These are phyloP conservation scores for Acidomyces sp. DNA, from an alignment of 495 filamentous ascomycete species.

Conservation along the genomic window DNA sequence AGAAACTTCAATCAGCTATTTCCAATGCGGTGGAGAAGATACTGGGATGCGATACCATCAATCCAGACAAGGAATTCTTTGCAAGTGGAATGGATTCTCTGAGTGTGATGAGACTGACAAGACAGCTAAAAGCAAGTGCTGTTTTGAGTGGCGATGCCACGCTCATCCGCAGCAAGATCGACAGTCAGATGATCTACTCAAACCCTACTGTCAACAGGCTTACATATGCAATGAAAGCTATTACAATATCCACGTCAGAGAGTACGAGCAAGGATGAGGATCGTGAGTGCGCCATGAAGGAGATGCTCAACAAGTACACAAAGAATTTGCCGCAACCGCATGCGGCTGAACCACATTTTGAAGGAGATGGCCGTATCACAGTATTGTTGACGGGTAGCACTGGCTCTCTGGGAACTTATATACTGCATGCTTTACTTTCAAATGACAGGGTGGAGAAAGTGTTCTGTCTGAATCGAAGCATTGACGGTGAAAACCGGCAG, in stretches of 20 bases:
- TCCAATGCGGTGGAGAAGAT: background rate
- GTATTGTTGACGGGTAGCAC: constrained; percentile 16
- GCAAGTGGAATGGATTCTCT: background rate
- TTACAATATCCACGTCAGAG: background rate
- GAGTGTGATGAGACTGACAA: too few relatives aligned
- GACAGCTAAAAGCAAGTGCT: too few relatives aligned
- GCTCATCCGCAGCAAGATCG: background rate
- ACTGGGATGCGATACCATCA: background rate
- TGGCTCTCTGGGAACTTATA: constrained; percentile 5
- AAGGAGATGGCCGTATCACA: background rate
- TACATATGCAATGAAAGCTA: background rate
- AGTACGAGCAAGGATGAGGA: background rate
- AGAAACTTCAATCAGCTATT: too few relatives aligned
- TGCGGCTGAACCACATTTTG: background rate
- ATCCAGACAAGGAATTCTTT: background rate
- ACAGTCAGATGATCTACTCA: background rate
- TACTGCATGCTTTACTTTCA: constrained; percentile 1
- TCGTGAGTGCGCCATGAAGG: background rate
- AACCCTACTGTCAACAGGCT: background rate
- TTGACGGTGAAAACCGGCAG: constrained; percentile 3
- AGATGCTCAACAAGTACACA: constrained; percentile 1
- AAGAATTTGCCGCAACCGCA: background rate
- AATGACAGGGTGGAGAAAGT: background rate
- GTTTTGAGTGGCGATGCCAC: too few relatives aligned
- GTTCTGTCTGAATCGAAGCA: constrained; percentile 8